Evolutionary conservation across 768 basidiomycete species (phyloP), one percentile per base, ranked within the genome.

Genomic region (Galerina marginata): DNA sequence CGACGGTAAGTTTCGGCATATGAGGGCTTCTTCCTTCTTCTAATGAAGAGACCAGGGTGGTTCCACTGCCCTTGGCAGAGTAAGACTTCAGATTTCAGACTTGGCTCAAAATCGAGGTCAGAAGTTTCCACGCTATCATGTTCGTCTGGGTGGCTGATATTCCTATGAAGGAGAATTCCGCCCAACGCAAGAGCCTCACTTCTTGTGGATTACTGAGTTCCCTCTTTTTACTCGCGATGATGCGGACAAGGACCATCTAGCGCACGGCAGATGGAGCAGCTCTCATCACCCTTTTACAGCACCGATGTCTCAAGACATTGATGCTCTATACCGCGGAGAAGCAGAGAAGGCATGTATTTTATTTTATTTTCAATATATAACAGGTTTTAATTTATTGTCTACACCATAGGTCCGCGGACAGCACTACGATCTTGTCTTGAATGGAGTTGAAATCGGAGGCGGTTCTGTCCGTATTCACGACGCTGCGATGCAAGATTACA

Each of bases 251-350:
- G 88, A 92, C 39, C 86, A 89, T 70, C 75, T 95, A 33, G 91
- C 94, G 3, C 83, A 87, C 58, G 95, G 95, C 33, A 82, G 95
- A 68, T 96, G 93, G 92, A 91, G 92, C 64, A 92, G 91, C 63
- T 88, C 93, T 3, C 96, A 98, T 69, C 96, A 98, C 74, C 96
- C 96, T 2, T 98, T 98, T 75, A 98, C 96, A 11, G 95, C 96
- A 9, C 96, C 96, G 20, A 92, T 96, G 87, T 91, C 82, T 82
- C 85, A 96, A 73, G 96, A 98, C 73, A 81, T 96, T 25, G 81
- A 86, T 47, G 83, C 85, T 39, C 80, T 98, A 76, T 89, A 90
- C 69, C 77, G 77, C 43, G 93, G 92, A 39, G 80, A 86, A 66
- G 76, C 90, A 48, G 85, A 87, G 53, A 73, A 79, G 66, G 85